Evolutionary conservation across 2,329 filamentous ascomycete genomes (phyloP).

Genomic region (Phialemonium atrogriseum): DNA sequence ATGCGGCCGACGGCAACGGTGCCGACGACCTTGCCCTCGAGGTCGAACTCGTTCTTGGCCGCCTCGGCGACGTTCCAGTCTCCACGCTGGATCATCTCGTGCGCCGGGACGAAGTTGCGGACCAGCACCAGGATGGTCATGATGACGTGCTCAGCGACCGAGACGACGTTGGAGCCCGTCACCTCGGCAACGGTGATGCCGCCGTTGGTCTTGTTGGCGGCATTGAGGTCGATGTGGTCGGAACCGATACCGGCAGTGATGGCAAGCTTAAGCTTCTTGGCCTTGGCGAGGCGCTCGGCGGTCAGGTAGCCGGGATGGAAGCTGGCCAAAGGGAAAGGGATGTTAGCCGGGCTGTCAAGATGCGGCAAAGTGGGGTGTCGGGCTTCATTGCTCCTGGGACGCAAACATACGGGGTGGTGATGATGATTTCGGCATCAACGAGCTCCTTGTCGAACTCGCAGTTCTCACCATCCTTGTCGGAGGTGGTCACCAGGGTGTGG

Average conservation of each 20-base stretch:
- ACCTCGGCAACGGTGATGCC: constrained; percentile 96
- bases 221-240: constrained; percentile 95
- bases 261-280: constrained; percentile 97
- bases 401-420: constrained; percentile 77
- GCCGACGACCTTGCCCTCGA: constrained; percentile 95
- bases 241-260: constrained; percentile 97
- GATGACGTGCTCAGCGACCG: constrained; percentile 96
- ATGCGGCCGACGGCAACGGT: constrained; percentile 97
- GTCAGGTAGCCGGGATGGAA: constrained; percentile 99
- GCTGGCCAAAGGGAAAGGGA: constrained; percentile 34
- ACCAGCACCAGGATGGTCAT: constrained; percentile 97
- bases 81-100: constrained; percentile 82
- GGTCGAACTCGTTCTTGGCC: constrained; percentile 97
- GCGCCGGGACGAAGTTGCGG: constrained; percentile 96
- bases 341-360: neutral
- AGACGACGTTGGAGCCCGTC: constrained; percentile 96
- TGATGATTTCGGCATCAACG: constrained; percentile 95
- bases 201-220: constrained; percentile 96
- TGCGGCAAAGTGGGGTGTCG: too few relatives aligned
- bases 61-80: constrained; percentile 95
- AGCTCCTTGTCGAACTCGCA: constrained; percentile 94
- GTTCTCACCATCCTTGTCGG: constrained; percentile 90
- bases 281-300: constrained; percentile 90
- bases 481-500: constrained; percentile 94
- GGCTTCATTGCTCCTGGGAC: neutral